Evolutionary conservation across 768 basidiomycete species (phyloP).

Genomic region (Leccinum boreale): DNA sequence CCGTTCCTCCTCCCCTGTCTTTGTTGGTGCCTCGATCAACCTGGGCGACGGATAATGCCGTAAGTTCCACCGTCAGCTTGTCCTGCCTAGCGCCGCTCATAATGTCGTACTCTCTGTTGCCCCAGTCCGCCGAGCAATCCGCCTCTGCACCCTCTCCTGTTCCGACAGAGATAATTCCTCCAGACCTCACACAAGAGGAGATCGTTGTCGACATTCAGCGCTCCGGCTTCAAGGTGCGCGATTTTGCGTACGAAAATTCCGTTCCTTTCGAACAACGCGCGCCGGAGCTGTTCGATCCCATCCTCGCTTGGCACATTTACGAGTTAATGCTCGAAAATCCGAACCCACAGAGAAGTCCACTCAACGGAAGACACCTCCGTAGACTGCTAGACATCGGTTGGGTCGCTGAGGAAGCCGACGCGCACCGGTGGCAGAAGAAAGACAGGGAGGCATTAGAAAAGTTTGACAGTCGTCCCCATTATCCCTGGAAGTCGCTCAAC

Average conservation of each 20-base stretch:
- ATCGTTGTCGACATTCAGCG: conserved; percentile 31
- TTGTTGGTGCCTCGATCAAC: conserved; percentile 2
- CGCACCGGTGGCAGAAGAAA: conserved; percentile 22
- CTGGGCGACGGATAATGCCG: conserved; percentile 21
- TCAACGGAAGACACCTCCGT: conserved; percentile 26
- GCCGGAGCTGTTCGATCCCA: conserved; percentile 30
- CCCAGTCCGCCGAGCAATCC: conserved; percentile 12
- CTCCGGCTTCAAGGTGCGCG: conserved; percentile 30
- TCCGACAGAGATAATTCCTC: conserved; percentile 32
- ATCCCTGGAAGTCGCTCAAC: conserved; percentile 27
- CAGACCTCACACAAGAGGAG: conserved; percentile 32
- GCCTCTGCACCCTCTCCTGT: conserved; percentile 30
- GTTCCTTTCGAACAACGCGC: conserved; percentile 16
- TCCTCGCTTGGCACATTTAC: conserved; percentile 31
- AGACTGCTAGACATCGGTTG: conserved; percentile 29
- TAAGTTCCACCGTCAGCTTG: conserved; percentile 7
- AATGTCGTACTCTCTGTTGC: neutral
- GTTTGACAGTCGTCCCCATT: conserved; percentile 22
- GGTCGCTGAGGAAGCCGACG: conserved; percentile 22
- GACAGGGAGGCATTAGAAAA: conserved; percentile 26
- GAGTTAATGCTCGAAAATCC: conserved; percentile 23
- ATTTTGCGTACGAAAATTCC: conserved; percentile 26
- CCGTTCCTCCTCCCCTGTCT: conserved; percentile 10
- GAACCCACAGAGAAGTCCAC: conserved; percentile 13
- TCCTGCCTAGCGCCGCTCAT: conserved; percentile 5